Evolutionary conservation across 179 eudicot species (phyloP), one percentile per base, ranked within the genome.

Genomic region (Silene noctiflora): DNA sequence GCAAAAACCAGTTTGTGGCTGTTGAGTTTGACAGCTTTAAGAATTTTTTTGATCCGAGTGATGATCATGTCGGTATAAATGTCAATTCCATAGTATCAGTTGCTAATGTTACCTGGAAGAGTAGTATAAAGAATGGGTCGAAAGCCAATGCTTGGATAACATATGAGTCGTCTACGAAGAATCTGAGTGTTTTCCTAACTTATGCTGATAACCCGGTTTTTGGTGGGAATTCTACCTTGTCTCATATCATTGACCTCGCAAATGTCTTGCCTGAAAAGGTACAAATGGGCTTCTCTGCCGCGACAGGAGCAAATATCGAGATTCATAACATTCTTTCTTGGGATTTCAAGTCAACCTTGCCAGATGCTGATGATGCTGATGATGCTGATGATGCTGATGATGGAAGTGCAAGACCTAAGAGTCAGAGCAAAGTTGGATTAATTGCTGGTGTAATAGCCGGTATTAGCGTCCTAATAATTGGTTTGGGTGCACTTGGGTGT

Each of bases 71-170:
- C 2, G 91, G 91, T 3, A 78, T 88, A 8, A 58, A 88, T 76
- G 82, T 88, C 56, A 86, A 86, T 51, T 81, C 89, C 1, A 71
- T 83, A 13, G 48, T 16, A 2, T 86, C 91, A 1, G 64, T 48
- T 16, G 76, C 77, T 29, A 64, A 55, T 69, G 73, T 69, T 20
- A 48, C 75, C 2, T 75, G 80, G 87, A 31, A 20, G 21, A 56
- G 35, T 55, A 80, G 77, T 56, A 67, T 87, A 8, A 76, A 76
- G 70, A 74, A 75, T 55, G 83, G 83, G 21, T 4, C 65, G 2
- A 71, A 13, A 1, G 88, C 80, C 0, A 80, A 85, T 79, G 88
- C 82, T 46, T 87, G 90, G 90, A 71, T 87, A 60, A 87, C 77
- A 44, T 87, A 87, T 67, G 67, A 87, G 65, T 82, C 85, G 5